phyloP scores from a whole-genome alignment of 1,284 basidiomycete genomes.

The Polyporus tsugae region DNA sequence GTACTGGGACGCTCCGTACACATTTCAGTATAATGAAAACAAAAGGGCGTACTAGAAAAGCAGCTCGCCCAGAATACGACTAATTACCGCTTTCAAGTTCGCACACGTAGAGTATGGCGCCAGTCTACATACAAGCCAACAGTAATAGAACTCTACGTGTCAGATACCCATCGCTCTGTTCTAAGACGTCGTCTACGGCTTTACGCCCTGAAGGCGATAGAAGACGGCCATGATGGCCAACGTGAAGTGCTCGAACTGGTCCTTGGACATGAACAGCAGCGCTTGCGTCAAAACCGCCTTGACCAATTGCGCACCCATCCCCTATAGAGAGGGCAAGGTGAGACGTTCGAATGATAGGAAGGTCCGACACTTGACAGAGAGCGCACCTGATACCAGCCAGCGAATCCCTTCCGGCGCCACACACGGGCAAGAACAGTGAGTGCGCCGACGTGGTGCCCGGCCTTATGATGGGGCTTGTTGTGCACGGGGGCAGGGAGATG shows the following conservation, averaged over 20 bases:
- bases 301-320: conserved; percentile 90
- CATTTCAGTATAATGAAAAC: too few species aligned
- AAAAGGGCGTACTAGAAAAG: too few species aligned
- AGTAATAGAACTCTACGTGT: neutral
- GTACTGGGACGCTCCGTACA: too few species aligned
- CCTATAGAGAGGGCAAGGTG: conserved; percentile 51
- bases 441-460: conserved; percentile 71
- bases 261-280: conserved; percentile 82
- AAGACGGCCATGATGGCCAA: conserved; percentile 67
- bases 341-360: neutral
- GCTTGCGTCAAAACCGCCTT: conserved; percentile 91
- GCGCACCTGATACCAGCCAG: conserved; percentile 97
- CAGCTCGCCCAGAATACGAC: too few species aligned
- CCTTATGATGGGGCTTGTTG: conserved; percentile 48
- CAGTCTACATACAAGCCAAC: neutral
- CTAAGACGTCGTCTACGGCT: conserved; percentile 22
- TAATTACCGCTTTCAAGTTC: neutral
- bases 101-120: too few species aligned
- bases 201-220: conserved; percentile 34
- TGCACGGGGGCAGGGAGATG: conserved; percentile 45
- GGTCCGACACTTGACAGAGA: too few species aligned
- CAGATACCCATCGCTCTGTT: neutral
- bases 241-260: conserved; percentile 84
- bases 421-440: conserved; percentile 81
- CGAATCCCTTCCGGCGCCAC: conserved; percentile 77